Evolutionary conservation across 176 grass and related monocot species (phyloP), one percentile per base, ranked within the genome.

Genomic region (Olyra latifolia): DNA sequence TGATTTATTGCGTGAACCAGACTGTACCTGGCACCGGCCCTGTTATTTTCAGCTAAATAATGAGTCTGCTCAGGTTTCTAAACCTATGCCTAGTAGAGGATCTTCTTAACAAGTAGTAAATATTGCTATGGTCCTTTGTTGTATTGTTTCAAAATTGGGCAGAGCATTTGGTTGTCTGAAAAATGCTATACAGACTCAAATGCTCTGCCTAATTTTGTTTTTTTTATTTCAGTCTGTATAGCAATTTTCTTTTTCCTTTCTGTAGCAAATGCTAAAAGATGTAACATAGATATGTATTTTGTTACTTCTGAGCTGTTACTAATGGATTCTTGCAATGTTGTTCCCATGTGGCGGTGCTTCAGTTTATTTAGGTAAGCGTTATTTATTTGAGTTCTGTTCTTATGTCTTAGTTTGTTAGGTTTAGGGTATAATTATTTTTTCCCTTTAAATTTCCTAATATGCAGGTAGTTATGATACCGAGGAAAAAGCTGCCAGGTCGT

Each of bases 331-430:
- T 93, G 27, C 50, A 66, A 55, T 79, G 83, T 42, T 87, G 70
- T 28, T 89, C 72, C 56, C 43, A 24, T n/a, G 15, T 42, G 88
- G 64, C 8, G 88, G 28, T 61, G 81, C 88, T 89, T 95, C 90
- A 99, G 96, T 99, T 69, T 99, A 95, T 93, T 80, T 99, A 93
- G 96, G 96, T 99, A 91, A 93, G 44, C 48, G 50, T 10, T 62
- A 28, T 67, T 29, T 79, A 58, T 75, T 52, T 43, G 49, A 64
- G 44, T 61, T 73, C 20, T 65, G 25, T 22, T 15, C 45, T 54
- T 43, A 39, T 66, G 20, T 56, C 59, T 45, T 65, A 2, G 0
- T 6, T 55, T 71, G n/a, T 24, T 65, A 60, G 77, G 45, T 77
- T 39, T 66, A 59, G 4, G 40, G 32, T 78, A 39, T 77, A 24